Base-by-base conservation (phyloP, 148 eudicot genomes). In the Fagopyrum homotropicum region DNA sequence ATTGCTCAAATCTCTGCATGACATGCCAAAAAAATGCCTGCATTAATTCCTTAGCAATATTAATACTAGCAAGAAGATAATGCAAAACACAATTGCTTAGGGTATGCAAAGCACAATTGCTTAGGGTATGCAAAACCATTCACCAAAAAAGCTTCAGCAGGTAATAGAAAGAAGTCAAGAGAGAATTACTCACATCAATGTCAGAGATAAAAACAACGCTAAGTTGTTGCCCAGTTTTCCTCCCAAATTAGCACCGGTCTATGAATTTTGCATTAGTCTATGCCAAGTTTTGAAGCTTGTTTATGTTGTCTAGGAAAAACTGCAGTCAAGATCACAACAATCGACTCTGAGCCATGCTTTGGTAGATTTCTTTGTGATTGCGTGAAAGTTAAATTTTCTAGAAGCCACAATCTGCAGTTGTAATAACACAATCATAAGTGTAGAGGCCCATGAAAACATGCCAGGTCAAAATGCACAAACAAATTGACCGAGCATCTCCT, bases 211-310 rank as follows among this genome's bases (percentile, higher is more conserved):
- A 83, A 94, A 94, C 49, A 85, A 87, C 73, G 86, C 97, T 22
- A 94, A 78, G 77, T 47, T 79, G 78, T 91, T 87, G 10, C 98
- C 97, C 49, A 94, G 81, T 72, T 77, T 89, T 77, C 98, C 98
- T 51, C 87, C 86, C 85, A 91, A 81, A 82, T 87, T 88, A 75
- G 90, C 92, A 64, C 76, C 87, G 61, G 12, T 68, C 40, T 35
- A 35, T 35, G 40, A 35, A 35, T 35, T 35, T 35, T 35, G 40
- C 40, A 35, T 35, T 35, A 35, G 40, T 35, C 3, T 35, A 35
- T 35, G 40, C 40, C 40, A 35, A 35, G 26, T 35, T 35, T 35
- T 35, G 40, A 35, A 35, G 40, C 40, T 35, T 35, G 40, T 35
- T 35, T 35, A 2, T 35, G 40, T 1, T 35, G 40, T 35, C 40